Percentiles rank a stretch among this genome's conserved stretches.
These are phyloP conservation scores for Rosa lucieae DNA, from an alignment of 306 rosid genomes.

Conservation along the genomic window DNA sequence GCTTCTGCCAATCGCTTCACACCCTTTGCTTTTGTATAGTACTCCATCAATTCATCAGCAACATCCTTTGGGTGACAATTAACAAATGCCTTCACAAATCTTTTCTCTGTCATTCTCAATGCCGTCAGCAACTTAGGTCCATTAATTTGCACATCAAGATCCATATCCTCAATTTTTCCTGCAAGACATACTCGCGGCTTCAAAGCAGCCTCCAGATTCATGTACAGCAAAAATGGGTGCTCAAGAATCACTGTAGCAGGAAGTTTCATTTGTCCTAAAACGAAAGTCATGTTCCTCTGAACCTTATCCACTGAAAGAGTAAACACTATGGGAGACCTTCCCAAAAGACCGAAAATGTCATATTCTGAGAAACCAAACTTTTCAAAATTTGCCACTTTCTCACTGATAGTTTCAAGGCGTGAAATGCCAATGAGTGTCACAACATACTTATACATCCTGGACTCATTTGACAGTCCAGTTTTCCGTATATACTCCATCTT, in stretches of 20 bases:
- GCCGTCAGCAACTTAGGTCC: constrained; percentile 34
- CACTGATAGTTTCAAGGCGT: constrained; percentile 57
- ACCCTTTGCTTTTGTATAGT: constrained; percentile 53
- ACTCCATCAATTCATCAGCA: constrained; percentile 56
- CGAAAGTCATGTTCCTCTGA: constrained; percentile 83
- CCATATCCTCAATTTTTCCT: constrained; percentile 60
- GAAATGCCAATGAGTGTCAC: constrained; percentile 73
- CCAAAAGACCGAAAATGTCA: constrained; percentile 52
- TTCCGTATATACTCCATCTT: constrained; percentile 58
- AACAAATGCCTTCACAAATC: constrained; percentile 49
- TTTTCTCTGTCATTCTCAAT: constrained; percentile 72
- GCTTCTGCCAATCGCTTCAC: constrained; percentile 61
- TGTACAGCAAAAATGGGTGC: constrained; percentile 53
- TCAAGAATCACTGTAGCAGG: constrained; percentile 49
- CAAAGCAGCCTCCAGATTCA: constrained; percentile 63
- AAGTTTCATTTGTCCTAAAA: constrained; percentile 62
- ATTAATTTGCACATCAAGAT: constrained; percentile 26
- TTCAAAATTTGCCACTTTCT: constrained; percentile 48
- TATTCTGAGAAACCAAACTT: constrained; percentile 67
- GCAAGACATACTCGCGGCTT: constrained; percentile 63
- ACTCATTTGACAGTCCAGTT: constrained; percentile 49
- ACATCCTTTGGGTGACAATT: constrained; percentile 51
- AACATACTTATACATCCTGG: constrained; percentile 69
- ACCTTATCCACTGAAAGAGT: constrained; percentile 77
- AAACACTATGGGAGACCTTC: constrained; percentile 53